These are phyloP conservation scores for Herpotrichia juniperi DNA, from an alignment of 2,329 filamentous ascomycete species.

Conservation along the genomic window DNA sequence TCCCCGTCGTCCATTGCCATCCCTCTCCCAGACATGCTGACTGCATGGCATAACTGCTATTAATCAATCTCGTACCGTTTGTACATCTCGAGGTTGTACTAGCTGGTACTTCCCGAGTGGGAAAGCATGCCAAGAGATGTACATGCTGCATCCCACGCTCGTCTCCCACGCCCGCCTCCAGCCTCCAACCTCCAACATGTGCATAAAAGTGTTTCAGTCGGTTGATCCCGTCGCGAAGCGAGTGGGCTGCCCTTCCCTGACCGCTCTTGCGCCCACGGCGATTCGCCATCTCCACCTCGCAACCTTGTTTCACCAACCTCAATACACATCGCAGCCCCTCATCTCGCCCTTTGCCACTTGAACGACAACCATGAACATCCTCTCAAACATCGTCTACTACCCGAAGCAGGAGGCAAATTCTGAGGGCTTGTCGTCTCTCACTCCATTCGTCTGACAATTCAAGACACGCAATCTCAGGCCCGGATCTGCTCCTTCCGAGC, in stretches of 20 bases:
- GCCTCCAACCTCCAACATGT: not conserved
- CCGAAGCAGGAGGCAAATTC: conserved; percentile 6
- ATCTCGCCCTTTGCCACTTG: not conserved
- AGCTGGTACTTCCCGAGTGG: conserved; percentile 9
- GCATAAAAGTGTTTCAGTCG: not conserved
- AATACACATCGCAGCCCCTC: not conserved
- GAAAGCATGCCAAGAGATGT: conserved; percentile 26
- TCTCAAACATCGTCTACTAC: conserved; percentile 6
- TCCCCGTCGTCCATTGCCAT: not conserved
- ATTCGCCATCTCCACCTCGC: not conserved
- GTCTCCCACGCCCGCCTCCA: not conserved
- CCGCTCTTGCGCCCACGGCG: not conserved
- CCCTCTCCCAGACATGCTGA: no score
- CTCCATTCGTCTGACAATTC: not conserved
- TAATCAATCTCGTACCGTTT: no score
- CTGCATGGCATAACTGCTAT: no score
- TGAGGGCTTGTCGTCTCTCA: not conserved
- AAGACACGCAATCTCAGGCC: no score
- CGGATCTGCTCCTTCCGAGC: not conserved
- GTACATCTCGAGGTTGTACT: no score
- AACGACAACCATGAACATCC: not conserved
- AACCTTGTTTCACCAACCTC: not conserved
- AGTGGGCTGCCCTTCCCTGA: conserved; percentile 1
- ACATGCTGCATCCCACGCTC: not conserved
- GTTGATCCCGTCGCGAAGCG: conserved; percentile 2